Evolutionary conservation across 441 rosid genomes (phyloP), one percentile per base, ranked within the genome.

Genomic region (Gossypium gossypioides): DNA sequence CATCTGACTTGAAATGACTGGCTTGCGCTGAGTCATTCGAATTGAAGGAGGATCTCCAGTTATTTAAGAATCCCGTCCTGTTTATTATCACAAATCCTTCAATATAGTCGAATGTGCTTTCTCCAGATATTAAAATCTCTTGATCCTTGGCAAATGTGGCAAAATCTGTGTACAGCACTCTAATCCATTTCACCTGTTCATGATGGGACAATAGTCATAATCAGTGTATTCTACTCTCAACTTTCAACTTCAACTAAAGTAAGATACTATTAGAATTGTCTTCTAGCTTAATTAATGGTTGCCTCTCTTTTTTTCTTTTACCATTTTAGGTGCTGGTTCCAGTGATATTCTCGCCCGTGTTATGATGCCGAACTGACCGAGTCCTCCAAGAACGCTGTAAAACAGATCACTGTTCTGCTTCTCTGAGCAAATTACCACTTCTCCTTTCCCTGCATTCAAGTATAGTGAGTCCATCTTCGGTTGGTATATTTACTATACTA

Each of bases 321-420:
- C 99, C 99, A 78, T 92, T 27, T 76, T 78, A 73, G 99, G 96
- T 80, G 97, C 99, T 57, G 87, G 82, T 77, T 89, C 99, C 73
- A 94, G 77, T 21, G 96, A 85, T 80, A 94, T 94, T 77, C 91
- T 86, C 52, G 97, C 97, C 71, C 86, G 72, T 46, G 97, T 92
- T 81, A 94, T 90, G 89, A 94, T 86, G 72, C 99, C 99, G 80
- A 94, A 94, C 83, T 94, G 99, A 21, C 99, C 97, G 22, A 92
- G 89, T 61, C 99, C 99, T 81, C 99, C 97, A 54, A 94, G 99
- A 77, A 92, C 96, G 52, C 97, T 75, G 65, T 87, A 86, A 76
- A 94, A 94, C 21, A 94, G 89, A 74, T 94, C 99, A 34, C 84
- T 85, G 72, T 88, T 89, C 87, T 89, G 89, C 78, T 83, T 84